Percentiles rank a stretch among this genome's conserved stretches.
Evolutionary conservation across 2,329 filamentous ascomycete genomes (phyloP).

Genomic region (Penicillium nordicum): DNA sequence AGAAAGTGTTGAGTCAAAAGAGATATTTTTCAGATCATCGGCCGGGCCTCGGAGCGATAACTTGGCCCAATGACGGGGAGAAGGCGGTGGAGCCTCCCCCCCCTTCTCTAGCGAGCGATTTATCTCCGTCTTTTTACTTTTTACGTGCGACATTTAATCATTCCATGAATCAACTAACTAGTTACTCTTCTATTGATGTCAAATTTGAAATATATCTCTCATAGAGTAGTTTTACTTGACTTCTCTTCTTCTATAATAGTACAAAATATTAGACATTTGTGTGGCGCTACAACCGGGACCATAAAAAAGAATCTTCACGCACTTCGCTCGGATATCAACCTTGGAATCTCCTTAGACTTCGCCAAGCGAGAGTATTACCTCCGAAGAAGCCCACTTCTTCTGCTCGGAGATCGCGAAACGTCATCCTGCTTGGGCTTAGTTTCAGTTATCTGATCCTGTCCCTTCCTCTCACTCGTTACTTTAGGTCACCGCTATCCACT

Average conservation of each 20-base stretch:
- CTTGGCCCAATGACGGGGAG: constrained; percentile 14
- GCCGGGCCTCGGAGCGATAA: constrained; percentile 26
- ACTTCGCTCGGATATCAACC: background rate
- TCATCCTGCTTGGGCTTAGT: constrained; percentile 21
- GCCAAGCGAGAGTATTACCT: constrained; percentile 1
- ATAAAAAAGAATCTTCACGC: background rate
- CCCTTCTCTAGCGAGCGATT: constrained; percentile 17
- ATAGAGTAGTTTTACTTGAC: background rate
- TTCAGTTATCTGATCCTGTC: constrained; percentile 25
- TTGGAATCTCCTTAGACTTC: background rate
- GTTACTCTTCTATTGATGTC: background rate
- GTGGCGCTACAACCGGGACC: background rate
- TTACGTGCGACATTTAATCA: constrained; percentile 4
- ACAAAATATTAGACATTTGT: background rate
- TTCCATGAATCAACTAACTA: background rate
- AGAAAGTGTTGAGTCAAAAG: constrained; percentile 10
- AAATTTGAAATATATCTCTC: background rate
- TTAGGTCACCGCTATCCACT: constrained; percentile 20
- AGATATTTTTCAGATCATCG: constrained; percentile 24
- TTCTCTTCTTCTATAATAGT: background rate
- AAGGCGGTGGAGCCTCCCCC: constrained; percentile 17
- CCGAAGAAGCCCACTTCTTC: constrained; percentile 15
- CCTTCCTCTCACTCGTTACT: constrained; percentile 21
- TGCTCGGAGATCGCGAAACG: constrained; percentile 14
- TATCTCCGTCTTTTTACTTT: constrained; percentile 1